Evolutionary conservation across 108 stramenopile genomes (phyloP).

Genomic region (Cylindrotheca closterium): DNA sequence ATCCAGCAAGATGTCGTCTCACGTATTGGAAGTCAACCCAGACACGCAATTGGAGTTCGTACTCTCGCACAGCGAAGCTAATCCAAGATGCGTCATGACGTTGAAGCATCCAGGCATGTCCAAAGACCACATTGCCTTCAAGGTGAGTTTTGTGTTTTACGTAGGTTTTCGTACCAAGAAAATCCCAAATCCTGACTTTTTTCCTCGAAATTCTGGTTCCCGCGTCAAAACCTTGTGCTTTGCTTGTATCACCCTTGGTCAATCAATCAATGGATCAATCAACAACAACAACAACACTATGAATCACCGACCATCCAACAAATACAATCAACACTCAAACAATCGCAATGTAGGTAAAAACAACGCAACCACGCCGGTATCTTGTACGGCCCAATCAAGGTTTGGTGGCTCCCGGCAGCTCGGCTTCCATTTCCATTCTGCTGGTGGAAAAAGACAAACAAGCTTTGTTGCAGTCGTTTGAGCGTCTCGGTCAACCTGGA

Average conservation of each 20-base stretch:
- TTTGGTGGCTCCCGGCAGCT: slow-evolving; percentile 69
- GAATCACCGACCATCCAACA: background rate
- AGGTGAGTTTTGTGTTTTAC: slow-evolving; percentile 46
- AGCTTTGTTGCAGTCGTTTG: slow-evolving; percentile 75
- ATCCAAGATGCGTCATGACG: slow-evolving; percentile 66
- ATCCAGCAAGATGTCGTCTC: background rate
- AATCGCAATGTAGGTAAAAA: slow-evolving; percentile 70
- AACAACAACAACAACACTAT: background rate
- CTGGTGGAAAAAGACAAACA: slow-evolving; percentile 90
- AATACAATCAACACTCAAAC: background rate
- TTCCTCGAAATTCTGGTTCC: background rate
- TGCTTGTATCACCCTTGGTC: background rate
- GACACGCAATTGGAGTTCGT: slow-evolving; percentile 72
- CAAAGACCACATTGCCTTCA: slow-evolving; percentile 71
- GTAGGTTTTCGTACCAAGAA: background rate
- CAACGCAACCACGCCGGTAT: slow-evolving; percentile 90
- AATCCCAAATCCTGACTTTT: background rate
- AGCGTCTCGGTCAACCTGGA: slow-evolving; percentile 87
- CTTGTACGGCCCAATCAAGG: slow-evolving; percentile 92
- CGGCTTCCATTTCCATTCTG: slow-evolving; percentile 79
- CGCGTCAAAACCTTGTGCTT: background rate
- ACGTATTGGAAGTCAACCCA: slow-evolving; percentile 66
- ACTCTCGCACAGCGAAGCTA: slow-evolving; percentile 52
- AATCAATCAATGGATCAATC: background rate
- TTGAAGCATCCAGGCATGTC: slow-evolving; percentile 67